A percentile compares a stretch with the other conserved stretches of the same genome.
Evolutionary conservation across 495 filamentous ascomycete genomes (phyloP).

Genomic region (Penicillium verhagenii): DNA sequence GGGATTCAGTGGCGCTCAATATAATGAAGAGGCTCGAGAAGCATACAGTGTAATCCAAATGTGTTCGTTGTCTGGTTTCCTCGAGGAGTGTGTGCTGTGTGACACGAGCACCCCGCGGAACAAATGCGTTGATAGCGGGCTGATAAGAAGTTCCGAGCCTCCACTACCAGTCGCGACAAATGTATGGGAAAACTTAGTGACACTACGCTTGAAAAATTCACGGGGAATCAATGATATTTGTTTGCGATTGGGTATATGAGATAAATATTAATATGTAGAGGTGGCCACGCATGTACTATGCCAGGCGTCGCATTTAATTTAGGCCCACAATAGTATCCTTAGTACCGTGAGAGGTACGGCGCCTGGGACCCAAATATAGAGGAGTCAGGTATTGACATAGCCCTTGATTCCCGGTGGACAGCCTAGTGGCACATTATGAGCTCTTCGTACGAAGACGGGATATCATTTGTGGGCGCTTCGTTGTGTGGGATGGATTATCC

Average conservation of each 20-base stretch:
- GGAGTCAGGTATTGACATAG: too few species aligned
- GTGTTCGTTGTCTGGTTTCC: not conserved
- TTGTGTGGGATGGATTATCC: not conserved
- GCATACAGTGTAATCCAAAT: too few species aligned
- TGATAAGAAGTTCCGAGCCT: slow-evolving; percentile 17
- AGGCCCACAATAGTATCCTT: not conserved
- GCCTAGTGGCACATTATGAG: not conserved
- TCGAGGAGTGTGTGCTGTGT: not conserved
- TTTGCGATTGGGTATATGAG: too few species aligned
- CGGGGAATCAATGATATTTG: not conserved
- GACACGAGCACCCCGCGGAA: not conserved
- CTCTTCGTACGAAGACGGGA: not conserved
- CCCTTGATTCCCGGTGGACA: too few species aligned
- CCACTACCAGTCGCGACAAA: not conserved
- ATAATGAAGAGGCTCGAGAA: too few species aligned
- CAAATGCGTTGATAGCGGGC: slow-evolving; percentile 7
- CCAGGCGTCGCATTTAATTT: too few species aligned
- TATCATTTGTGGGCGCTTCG: not conserved
- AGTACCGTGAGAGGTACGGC: not conserved
- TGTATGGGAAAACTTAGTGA: not conserved
- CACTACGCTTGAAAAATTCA: too few species aligned
- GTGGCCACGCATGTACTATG: too few species aligned
- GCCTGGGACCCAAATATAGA: too few species aligned
- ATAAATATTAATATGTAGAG: too few species aligned
- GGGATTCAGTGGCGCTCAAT: not conserved